Base-by-base conservation (phyloP, 1,284 basidiomycete genomes). In the Inonotus obliquus region DNA sequence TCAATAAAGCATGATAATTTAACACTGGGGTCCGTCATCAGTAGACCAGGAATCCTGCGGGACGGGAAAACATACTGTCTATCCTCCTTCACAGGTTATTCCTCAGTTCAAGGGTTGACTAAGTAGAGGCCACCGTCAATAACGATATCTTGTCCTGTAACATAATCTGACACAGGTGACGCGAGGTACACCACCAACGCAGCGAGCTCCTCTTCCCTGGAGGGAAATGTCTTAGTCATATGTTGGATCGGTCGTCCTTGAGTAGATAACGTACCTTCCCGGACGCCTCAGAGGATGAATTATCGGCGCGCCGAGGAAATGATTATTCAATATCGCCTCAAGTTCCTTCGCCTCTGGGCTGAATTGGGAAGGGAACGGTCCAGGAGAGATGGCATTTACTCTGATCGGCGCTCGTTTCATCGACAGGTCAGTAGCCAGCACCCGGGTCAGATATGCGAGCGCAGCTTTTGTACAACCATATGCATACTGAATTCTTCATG, bases 401-500 rank as follows among this genome's bases (percentile, higher is more conserved):
- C 71, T 66, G 17, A 76, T 65, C 11, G 72, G 71, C 27, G 74
- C 67, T 7, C 67, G 65, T n/a, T 65, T 64, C 25, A 70, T 63
- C 3, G 70, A 70, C 27, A 74, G 70, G 44, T 75, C 71, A 17
- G 71, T 73, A 0, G 72, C 66, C 39, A 76, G 60, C 58, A 71
- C 64, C 48, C 68, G 67, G 4, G 72, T 71, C 1, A 76, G 65
- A 52, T 75, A 72, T 14, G 69, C 67, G 0, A 67, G 61, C 0
- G 69, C 76, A 6, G 71, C 73, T 65, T 77, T 77, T 1, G 68
- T 61, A 0, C 70, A 62, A 35, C 67, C 69, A 58, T 76, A 74
- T 19, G 67, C 66, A 44, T 73, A 71, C 73, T 75, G 10, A 37
- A 27, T n/a, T n/a, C n/a, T n/a, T n/a, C n/a, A n/a, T n/a, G n/a